A percentile compares a stretch with the other conserved stretches of the same genome.
Evolutionary conservation across 2,329 filamentous ascomycete genomes (phyloP).

Genomic region (Hypoxylon sp.): DNA sequence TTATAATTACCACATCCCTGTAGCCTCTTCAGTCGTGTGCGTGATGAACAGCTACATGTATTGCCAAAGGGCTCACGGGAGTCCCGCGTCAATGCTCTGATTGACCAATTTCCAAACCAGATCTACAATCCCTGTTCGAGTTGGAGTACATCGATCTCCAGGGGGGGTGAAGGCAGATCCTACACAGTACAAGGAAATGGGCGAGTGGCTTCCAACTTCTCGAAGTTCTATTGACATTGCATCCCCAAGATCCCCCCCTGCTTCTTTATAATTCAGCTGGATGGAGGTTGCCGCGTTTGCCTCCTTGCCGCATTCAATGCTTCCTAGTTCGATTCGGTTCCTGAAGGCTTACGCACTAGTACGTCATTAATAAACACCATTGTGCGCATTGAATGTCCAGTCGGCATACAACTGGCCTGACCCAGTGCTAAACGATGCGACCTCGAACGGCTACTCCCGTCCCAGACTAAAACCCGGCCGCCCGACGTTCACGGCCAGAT

Average conservation of each 20-base stretch:
- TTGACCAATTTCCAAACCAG: constrained; percentile 36
- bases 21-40: constrained; percentile 4
- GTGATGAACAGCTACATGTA: constrained; percentile 2
- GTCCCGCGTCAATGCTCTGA: constrained; percentile 26
- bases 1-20: constrained; percentile 6
- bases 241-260: constrained; percentile 21
- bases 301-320: constrained; percentile 27
- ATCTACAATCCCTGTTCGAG: constrained; percentile 42
- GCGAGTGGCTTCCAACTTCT: constrained; percentile 34
- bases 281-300: constrained; percentile 38
- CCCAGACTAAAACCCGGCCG: constrained; percentile 26
- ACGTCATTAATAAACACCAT: constrained; percentile 42
- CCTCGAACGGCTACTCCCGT: constrained; percentile 44
- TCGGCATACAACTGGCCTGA: constrained; percentile 26
- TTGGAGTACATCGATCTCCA: constrained; percentile 46
- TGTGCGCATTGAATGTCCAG: constrained; percentile 23
- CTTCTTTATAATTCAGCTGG: constrained; percentile 38
- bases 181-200: constrained; percentile 39
- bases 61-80: constrained; percentile 20
- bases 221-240: constrained; percentile 35
- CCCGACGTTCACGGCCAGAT: constrained; percentile 21
- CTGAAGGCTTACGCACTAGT: constrained; percentile 36
- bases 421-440: constrained; percentile 39
- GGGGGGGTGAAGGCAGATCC: constrained; percentile 32
- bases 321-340: constrained; percentile 36